phyloP scores from a whole-genome alignment of 164 flowering plant species.

The Liriodendron chinense region DNA sequence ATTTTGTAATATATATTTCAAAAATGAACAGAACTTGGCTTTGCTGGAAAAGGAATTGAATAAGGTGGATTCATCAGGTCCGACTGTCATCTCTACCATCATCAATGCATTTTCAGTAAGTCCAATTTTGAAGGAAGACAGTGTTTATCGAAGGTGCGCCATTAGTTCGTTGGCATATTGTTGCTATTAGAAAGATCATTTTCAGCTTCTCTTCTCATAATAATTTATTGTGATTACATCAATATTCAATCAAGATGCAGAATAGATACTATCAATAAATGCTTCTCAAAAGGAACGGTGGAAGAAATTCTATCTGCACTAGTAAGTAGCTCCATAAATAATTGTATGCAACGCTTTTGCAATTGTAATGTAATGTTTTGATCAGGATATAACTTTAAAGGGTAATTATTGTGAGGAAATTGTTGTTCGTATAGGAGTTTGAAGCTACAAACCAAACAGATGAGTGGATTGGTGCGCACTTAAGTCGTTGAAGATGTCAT shows the following conservation, averaged over 20 bases:
- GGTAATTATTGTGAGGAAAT: background rate
- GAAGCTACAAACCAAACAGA: constrained; percentile 34
- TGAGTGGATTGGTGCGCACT: constrained; percentile 51
- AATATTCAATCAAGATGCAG: constrained; percentile 32
- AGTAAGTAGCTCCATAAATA: constrained; percentile 34
- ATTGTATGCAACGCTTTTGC: background rate
- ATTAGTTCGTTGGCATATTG: constrained; percentile 1
- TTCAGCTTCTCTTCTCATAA: too few relatives aligned
- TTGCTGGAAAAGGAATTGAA: constrained; percentile 54
- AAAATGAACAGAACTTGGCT: constrained; percentile 46
- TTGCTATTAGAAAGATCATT: background rate
- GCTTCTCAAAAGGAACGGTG: constrained; percentile 25
- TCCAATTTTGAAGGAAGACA: constrained; percentile 54
- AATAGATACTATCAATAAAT: constrained; percentile 50
- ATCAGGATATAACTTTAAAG: background rate
- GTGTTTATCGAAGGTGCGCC: constrained; percentile 49
- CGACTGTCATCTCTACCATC: constrained; percentile 38
- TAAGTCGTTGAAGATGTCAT: constrained; percentile 58
- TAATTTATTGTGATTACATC: background rate
- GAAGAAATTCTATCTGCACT: constrained; percentile 34
- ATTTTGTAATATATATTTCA: background rate
- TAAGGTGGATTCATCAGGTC: constrained; percentile 46
- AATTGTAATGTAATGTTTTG: background rate
- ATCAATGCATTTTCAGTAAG: constrained; percentile 46
- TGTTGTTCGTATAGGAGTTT: constrained; percentile 32